Conservation (phyloP, 495 filamentous ascomycete species). For the Xylaria grammica region DNA sequence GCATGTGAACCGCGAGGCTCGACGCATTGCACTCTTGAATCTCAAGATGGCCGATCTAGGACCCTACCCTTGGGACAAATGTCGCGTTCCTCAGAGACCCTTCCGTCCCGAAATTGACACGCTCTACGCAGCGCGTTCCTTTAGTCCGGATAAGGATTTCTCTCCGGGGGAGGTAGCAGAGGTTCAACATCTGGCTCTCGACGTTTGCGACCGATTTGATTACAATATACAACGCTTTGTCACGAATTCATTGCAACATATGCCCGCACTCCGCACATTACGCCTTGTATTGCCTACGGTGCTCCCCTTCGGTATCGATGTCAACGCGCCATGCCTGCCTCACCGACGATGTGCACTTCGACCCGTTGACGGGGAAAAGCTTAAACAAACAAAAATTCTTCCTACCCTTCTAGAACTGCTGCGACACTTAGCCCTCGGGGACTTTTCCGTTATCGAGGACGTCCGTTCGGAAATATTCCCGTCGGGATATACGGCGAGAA, state of each 20-base stretch:
- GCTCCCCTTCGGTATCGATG: no score
- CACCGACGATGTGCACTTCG: neutral
- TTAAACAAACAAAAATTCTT: neutral
- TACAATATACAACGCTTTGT: neutral
- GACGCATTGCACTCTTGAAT: neutral
- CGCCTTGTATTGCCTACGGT: neutral
- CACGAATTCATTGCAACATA: neutral
- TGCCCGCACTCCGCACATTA: neutral
- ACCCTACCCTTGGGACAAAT: constrained; percentile 2
- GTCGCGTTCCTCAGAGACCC: neutral
- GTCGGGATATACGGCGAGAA: no score
- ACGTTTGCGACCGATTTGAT: neutral
- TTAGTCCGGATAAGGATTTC: neutral
- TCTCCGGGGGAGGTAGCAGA: neutral
- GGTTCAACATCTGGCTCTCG: constrained; percentile 1
- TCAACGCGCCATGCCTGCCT: no score
- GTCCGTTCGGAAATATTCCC: no score
- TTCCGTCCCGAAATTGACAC: constrained; percentile 9
- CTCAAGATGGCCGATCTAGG: neutral
- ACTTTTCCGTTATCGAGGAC: no score
- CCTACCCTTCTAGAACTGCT: no score
- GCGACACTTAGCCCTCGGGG: no score
- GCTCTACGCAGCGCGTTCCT: constrained; percentile 2
- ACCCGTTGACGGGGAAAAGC: neutral
- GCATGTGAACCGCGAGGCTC: constrained; percentile 8